Evolutionary conservation across 2,329 filamentous ascomycete genomes (phyloP).

Genomic region (Fusarium incarnatum): DNA sequence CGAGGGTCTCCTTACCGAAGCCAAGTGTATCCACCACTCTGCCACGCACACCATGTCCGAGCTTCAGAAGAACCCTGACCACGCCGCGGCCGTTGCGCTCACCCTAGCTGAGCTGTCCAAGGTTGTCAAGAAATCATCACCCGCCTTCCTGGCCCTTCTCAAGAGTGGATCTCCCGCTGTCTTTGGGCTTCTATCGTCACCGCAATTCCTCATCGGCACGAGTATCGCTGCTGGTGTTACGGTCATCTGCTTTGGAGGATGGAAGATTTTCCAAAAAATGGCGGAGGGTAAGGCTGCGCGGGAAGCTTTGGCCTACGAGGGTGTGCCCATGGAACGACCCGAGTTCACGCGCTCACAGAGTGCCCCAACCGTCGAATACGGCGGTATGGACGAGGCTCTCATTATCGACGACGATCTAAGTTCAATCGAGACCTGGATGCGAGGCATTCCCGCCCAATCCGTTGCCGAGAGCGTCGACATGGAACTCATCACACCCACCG

Average conservation of each 20-base stretch:
- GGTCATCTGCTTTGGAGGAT: conserved; percentile 93
- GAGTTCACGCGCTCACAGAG: conserved; percentile 46
- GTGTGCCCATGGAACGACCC: conserved; percentile 41
- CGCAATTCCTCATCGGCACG: conserved; percentile 93
- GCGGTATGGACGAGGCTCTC: conserved; percentile 65
- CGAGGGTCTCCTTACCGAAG: conserved; percentile 84
- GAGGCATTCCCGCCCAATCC: conserved; percentile 63
- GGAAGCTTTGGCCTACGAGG: conserved; percentile 48
- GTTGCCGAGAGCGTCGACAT: conserved; percentile 63
- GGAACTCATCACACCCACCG: conserved; percentile 69
- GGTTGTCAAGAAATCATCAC: conserved; percentile 84
- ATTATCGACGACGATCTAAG: conserved; percentile 68
- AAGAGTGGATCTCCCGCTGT: conserved; percentile 87
- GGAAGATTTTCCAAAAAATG: conserved; percentile 96
- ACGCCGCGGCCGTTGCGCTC: conserved; percentile 91
- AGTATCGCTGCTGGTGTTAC: conserved; percentile 93
- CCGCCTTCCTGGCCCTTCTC: conserved; percentile 78
- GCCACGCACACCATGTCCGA: conserved; percentile 85
- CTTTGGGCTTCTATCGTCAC: conserved; percentile 86
- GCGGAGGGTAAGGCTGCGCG: conserved; percentile 54
- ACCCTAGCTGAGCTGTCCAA: conserved; percentile 92
- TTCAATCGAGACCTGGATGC: conserved; percentile 68
- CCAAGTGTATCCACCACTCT: conserved; percentile 87
- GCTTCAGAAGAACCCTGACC: conserved; percentile 78
- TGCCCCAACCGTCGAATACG: conserved; percentile 45